Evolutionary conservation across 371 early-diverging fungal species (phyloP).

Genomic region (Lichtheimia hyalospora): DNA sequence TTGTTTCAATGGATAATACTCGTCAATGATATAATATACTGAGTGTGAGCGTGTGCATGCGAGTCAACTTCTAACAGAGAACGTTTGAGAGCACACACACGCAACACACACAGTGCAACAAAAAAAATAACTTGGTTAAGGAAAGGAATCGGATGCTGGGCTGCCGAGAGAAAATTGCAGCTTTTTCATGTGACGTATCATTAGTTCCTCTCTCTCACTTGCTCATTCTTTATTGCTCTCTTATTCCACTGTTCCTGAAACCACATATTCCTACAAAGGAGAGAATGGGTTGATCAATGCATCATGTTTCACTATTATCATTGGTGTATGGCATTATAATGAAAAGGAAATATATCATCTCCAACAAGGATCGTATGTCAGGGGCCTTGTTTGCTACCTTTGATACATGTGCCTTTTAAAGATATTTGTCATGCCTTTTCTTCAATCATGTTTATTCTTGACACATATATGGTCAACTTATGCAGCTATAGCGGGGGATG

Average conservation of each 20-base stretch:
- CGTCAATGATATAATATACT: slow-evolving; percentile 8
- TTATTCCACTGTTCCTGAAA: not conserved
- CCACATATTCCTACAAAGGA: not conserved
- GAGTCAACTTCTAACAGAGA: slow-evolving; percentile 14
- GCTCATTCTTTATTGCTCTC: not conserved
- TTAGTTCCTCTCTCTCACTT: not conserved
- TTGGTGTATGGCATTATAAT: too few relatives aligned
- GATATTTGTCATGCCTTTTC: too few relatives aligned
- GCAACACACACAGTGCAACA: slow-evolving; percentile 21
- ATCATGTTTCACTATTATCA: too few relatives aligned
- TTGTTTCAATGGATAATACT: slow-evolving; percentile 5
- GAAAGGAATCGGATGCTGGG: slow-evolving; percentile 8
- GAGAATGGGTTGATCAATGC: too few relatives aligned
- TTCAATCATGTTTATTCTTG: too few relatives aligned
- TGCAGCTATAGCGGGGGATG: too few relatives aligned
- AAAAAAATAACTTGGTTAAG: slow-evolving; percentile 11
- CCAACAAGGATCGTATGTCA: too few relatives aligned
- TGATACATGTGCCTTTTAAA: too few relatives aligned
- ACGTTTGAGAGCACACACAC: slow-evolving; percentile 23
- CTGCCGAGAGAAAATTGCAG: slow-evolving; percentile 3
- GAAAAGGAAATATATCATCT: too few relatives aligned
- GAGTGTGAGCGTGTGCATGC: slow-evolving; percentile 27
- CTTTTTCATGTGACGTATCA: slow-evolving; percentile 11
- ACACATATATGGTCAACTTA: too few relatives aligned
- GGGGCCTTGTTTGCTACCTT: too few relatives aligned